Conservation (phyloP, 306 rosid species). For the Cucumis cinereus region DNA sequence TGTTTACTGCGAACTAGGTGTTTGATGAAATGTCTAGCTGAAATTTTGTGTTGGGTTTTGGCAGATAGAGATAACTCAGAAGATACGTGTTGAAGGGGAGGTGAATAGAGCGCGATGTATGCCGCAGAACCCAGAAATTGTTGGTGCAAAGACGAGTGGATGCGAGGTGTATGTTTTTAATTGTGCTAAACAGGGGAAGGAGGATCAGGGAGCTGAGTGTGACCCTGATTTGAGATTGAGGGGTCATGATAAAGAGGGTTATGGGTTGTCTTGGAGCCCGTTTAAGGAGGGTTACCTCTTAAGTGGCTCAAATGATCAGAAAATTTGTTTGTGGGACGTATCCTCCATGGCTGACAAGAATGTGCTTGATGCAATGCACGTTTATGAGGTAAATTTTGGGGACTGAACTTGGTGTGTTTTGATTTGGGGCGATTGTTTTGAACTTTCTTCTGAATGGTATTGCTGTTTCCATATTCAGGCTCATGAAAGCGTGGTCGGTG, state of each 20-base stretch:
- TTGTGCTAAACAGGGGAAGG: slow-evolving; percentile 26
- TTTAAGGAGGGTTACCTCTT: slow-evolving; percentile 53
- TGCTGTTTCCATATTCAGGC: slow-evolving; percentile 21
- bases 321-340: slow-evolving; percentile 83
- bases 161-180: slow-evolving; percentile 72
- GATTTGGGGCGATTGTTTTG: not conserved
- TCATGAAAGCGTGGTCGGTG: slow-evolving; percentile 60
- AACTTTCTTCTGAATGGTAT: not conserved
- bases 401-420: not conserved
- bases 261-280: slow-evolving; percentile 86
- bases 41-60: not conserved
- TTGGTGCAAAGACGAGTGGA: slow-evolving; percentile 72
- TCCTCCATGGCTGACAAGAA: slow-evolving; percentile 34
- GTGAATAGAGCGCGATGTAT: slow-evolving; percentile 79
- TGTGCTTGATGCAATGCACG: slow-evolving; percentile 55
- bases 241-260: slow-evolving; percentile 93
- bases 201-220: slow-evolving; percentile 24
- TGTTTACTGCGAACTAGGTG: slow-evolving; percentile 13
- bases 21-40: slow-evolving; percentile 22
- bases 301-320: slow-evolving; percentile 75
- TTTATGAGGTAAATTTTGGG: slow-evolving; percentile 45
- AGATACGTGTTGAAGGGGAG: slow-evolving; percentile 75
- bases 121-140: slow-evolving; percentile 56
- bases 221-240: slow-evolving; percentile 72
- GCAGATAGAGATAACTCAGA: slow-evolving; percentile 54